Percentiles rank a stretch among this genome's conserved stretches.
These are phyloP conservation scores for Acrodontium crateriforme DNA, from an alignment of 2,329 filamentous ascomycete species.

Conservation along the genomic window DNA sequence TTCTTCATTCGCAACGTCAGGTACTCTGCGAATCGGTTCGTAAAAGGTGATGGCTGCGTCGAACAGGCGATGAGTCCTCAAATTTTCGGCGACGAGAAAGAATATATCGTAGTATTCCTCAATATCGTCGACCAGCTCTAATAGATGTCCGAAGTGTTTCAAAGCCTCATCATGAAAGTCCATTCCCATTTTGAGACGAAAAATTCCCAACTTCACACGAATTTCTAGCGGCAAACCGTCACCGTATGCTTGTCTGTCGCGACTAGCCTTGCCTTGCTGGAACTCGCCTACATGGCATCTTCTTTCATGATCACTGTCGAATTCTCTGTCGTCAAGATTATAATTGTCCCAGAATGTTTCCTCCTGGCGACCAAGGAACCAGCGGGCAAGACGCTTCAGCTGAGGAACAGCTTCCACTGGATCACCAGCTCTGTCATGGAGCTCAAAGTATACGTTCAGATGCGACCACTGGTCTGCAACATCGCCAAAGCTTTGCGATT, in stretches of 20 bases:
- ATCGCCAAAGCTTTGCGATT: conserved; percentile 21
- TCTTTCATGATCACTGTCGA: conserved; percentile 62
- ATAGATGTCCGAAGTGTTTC: conserved; percentile 39
- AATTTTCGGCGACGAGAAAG: conserved; percentile 50
- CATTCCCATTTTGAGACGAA: conserved; percentile 58
- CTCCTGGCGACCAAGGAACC: conserved; percentile 61
- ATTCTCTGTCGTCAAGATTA: conserved; percentile 66
- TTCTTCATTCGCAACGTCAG: conserved; percentile 33
- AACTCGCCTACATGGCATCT: conserved; percentile 51
- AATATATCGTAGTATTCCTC: conserved; percentile 67
- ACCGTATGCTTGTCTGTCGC: conserved; percentile 51
- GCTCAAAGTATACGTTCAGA: conserved; percentile 70
- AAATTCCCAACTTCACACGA: conserved; percentile 69
- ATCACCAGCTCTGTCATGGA: conserved; percentile 51
- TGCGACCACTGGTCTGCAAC: conserved; percentile 57
- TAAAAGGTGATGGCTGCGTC: conserved; percentile 47
- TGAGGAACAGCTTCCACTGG: conserved; percentile 44
- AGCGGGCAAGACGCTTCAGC: conserved; percentile 61
- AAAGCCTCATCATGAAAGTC: conserved; percentile 51
- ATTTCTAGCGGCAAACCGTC: conserved; percentile 65
- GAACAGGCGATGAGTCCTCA: conserved; percentile 38
- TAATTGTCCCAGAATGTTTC: conserved; percentile 66
- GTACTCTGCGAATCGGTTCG: conserved; percentile 30
- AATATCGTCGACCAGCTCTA: conserved; percentile 52
- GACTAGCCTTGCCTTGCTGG: conserved; percentile 29